Evolutionary conservation across 2,329 filamentous ascomycete species (phyloP).

Genomic region (Colletotrichum endophyticum): DNA sequence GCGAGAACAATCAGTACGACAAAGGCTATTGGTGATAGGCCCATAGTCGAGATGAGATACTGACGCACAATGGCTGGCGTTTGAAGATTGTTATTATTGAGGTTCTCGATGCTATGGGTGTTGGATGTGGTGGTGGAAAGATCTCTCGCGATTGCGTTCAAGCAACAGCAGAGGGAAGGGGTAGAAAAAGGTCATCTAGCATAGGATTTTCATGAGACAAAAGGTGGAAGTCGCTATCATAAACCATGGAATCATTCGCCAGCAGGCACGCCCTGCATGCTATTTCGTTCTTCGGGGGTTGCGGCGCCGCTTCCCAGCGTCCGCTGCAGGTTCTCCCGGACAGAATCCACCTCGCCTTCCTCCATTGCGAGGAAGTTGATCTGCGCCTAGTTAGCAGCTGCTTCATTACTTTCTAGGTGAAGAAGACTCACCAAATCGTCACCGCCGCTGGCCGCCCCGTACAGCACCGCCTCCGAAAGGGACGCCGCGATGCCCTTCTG

Average conservation of each 20-base stretch:
- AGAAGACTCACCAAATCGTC: slow-evolving; percentile 20
- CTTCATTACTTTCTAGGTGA: not conserved
- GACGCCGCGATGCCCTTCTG: slow-evolving; percentile 79
- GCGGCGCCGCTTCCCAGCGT: slow-evolving; percentile 42
- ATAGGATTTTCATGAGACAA: slow-evolving; percentile 7
- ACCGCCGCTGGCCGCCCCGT: slow-evolving; percentile 63
- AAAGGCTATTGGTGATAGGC: not conserved
- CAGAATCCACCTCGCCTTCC: slow-evolving; percentile 59
- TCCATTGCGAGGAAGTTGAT: slow-evolving; percentile 73
- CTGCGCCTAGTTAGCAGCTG: slow-evolving; percentile 37
- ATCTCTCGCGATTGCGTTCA: not conserved
- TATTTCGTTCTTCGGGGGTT: slow-evolving; percentile 23
- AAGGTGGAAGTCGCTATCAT: slow-evolving; percentile 11
- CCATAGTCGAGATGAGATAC: not conserved
- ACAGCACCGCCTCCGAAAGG: slow-evolving; percentile 80
- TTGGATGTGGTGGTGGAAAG: not conserved
- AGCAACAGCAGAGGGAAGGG: not conserved
- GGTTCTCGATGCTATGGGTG: not conserved
- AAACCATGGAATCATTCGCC: slow-evolving; percentile 4
- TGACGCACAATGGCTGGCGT: not conserved
- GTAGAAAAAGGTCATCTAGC: not conserved
- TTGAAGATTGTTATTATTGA: slow-evolving; percentile 4
- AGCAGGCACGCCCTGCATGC: slow-evolving; percentile 12
- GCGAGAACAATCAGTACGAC: slow-evolving; percentile 8
- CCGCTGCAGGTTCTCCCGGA: slow-evolving; percentile 63